Base-by-base conservation (phyloP, 2,329 filamentous ascomycete genomes). In the Aspergillus uvarum region DNA sequence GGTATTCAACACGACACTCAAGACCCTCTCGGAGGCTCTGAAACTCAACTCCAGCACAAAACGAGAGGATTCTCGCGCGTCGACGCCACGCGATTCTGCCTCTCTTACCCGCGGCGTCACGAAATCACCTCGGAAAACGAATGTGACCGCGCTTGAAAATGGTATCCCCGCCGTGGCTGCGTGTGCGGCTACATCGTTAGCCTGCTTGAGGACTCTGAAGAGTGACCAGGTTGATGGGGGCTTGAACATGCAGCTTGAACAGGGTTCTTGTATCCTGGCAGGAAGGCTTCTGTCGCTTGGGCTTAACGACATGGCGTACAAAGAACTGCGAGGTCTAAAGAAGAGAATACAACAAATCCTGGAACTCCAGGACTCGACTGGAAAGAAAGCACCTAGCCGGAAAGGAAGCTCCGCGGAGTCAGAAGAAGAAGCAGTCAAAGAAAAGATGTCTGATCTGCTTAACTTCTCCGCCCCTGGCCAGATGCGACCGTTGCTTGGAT, bases 1-100 rank as follows among this genome's bases (percentile, higher is more conserved):
- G 35, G 71, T 79, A 12, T 80, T 81, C 61, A 81, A 81, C 66
- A 68, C 68, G 16, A 76, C 77, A 0, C 68, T 80, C 12, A 81
- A 78, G 61, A 70, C 74, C 0, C 70, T 81, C 8, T 77, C 76
- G 1, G 77, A 79, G 47, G 73, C 75, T 21, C 62, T 74, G 14
- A 77, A 75, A 29, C 63, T 72, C 3, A 74, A 74, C 48, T 29
- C 59, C 5, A 44, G 38, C 38, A 47, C 61, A 3, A 72, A 69
- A 48, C 61, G 62, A 16, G 29, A 58, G 11, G 29, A 65, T 16
- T 61, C 65, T n/a, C 44, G 61, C 10, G 21, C 47, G 31, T 65
- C 65, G 47, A 48, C 53, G 6, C 26, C 53, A 16, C 53, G 53
- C 22, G 68, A 73, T 53, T 59, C 69, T 24, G 63, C 26, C 26